These are phyloP conservation scores for Solanum chacoense DNA, from an alignment of 305 asterid species.

Conservation along the genomic window DNA sequence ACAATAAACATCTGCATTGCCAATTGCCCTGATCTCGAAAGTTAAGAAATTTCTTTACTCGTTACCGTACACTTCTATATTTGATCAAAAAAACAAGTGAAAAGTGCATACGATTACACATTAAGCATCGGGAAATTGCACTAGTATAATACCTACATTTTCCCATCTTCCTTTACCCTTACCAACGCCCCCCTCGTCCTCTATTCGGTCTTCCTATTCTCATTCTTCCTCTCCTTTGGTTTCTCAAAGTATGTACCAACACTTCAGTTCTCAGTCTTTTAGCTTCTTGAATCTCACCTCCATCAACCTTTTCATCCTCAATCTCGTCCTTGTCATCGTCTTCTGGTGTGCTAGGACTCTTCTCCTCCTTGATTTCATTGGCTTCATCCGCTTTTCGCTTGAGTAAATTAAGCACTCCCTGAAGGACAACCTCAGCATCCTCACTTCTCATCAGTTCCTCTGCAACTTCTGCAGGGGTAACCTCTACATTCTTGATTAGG, in stretches of 20 bases:
- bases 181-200: not conserved
- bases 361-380: constrained; percentile 1
- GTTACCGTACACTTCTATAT: not conserved
- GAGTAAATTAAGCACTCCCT: constrained; percentile 42
- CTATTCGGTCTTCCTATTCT: not conserved
- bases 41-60: not conserved
- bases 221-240: constrained; percentile 3
- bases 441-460: constrained; percentile 68
- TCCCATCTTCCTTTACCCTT: not conserved
- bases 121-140: not conserved
- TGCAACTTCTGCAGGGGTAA: constrained; percentile 57
- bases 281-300: not conserved
- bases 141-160: not conserved
- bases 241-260: not conserved
- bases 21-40: not conserved
- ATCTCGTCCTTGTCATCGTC: not conserved
- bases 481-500: constrained; percentile 28
- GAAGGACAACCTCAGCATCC: constrained; percentile 35
- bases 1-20: not conserved
- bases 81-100: not conserved
- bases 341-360: not conserved
- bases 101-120: not conserved
- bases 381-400: constrained; percentile 23
- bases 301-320: not conserved
- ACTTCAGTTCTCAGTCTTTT: not conserved